phyloP scores from a whole-genome alignment of 1,284 basidiomycete species.

The Porogramme epimiltina region DNA sequence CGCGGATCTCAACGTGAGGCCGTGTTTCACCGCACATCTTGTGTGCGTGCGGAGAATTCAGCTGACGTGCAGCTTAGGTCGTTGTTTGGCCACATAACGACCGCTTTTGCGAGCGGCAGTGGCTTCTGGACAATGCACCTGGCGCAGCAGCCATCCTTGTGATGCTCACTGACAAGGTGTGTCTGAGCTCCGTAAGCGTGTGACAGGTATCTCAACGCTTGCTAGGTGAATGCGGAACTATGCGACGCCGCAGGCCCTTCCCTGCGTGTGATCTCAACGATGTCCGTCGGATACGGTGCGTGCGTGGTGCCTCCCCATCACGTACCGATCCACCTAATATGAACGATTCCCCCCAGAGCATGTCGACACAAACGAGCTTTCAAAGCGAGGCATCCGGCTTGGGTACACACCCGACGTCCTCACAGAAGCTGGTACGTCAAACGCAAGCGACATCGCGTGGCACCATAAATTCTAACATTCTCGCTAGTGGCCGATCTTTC shows the following conservation, averaged over 20 bases:
- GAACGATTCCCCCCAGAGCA: slow-evolving; percentile 64
- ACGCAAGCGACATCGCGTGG: neutral
- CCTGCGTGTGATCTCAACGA: slow-evolving; percentile 84
- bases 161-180: slow-evolving; percentile 73
- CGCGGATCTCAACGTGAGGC: slow-evolving; percentile 59
- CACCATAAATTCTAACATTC: slow-evolving; percentile 25
- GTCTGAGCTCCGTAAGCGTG: slow-evolving; percentile 18
- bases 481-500: slow-evolving; percentile 77
- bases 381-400: slow-evolving; percentile 69
- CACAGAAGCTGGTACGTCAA: slow-evolving; percentile 76
- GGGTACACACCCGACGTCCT: slow-evolving; percentile 93
- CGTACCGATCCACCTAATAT: too few species aligned
- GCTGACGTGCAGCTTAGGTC: slow-evolving; percentile 40
- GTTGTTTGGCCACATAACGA: slow-evolving; percentile 73
- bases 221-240: slow-evolving; percentile 72
- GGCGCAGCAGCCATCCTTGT: slow-evolving; percentile 70
- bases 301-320: slow-evolving; percentile 2
- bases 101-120: slow-evolving; percentile 59
- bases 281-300: slow-evolving; percentile 87
- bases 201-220: neutral
- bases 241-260: slow-evolving; percentile 71
- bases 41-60: neutral
- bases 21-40: neutral
- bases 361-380: slow-evolving; percentile 66
- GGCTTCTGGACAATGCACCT: slow-evolving; percentile 77